phyloP scores from a whole-genome alignment of 148 eudicot species.

The Vaccinium macrocarpon region DNA sequence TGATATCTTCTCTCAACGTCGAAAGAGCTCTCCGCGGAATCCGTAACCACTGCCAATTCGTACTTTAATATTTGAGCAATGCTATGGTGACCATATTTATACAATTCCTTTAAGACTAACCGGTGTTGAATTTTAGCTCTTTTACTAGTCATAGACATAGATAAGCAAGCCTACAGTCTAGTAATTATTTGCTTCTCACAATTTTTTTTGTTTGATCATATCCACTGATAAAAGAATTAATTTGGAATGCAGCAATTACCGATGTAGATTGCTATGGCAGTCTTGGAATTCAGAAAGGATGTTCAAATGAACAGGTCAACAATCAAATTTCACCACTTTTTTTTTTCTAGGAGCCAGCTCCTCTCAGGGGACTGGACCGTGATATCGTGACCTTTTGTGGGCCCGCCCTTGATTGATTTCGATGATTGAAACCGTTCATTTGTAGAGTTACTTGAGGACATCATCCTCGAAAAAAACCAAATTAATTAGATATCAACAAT shows the following conservation, averaged over 20 bases:
- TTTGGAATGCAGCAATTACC: conserved; percentile 79
- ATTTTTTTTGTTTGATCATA: not conserved
- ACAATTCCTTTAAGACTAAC: too few relatives aligned
- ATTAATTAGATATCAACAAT: not conserved
- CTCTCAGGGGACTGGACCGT: not conserved
- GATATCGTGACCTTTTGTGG: not conserved
- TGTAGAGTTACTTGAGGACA: not conserved
- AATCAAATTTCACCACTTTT: not conserved
- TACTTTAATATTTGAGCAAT: too few relatives aligned
- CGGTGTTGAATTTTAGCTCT: not conserved
- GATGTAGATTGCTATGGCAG: conserved; percentile 72
- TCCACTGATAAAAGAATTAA: not conserved
- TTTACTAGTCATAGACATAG: not conserved
- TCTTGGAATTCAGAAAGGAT: conserved; percentile 60
- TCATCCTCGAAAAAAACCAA: not conserved
- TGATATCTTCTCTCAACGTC: conserved; percentile 77
- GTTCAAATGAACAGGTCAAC: conserved; percentile 65
- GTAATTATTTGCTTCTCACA: not conserved
- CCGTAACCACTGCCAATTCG: conserved; percentile 29
- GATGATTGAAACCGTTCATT: too few relatives aligned
- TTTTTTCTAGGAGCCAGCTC: not conserved
- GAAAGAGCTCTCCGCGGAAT: conserved; percentile 84
- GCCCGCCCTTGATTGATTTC: not conserved
- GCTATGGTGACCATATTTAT: too few relatives aligned
- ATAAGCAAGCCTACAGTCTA: not conserved